Base-by-base conservation (phyloP, 2,329 filamentous ascomycete genomes). In the Talaromyces sp. region DNA sequence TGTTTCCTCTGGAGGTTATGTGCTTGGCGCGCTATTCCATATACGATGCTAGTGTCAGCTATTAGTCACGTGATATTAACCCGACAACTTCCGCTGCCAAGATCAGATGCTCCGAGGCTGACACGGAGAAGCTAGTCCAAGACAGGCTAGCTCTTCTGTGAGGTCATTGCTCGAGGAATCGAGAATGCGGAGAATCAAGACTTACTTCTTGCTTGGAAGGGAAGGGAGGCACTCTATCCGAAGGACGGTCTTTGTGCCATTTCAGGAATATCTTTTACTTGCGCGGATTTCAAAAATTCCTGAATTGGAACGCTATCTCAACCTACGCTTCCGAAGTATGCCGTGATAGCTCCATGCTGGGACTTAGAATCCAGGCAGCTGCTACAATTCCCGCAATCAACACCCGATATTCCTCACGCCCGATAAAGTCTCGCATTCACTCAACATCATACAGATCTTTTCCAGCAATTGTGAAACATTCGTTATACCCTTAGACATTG, bases 21-120 rank as follows among this genome's bases (percentile, higher is more conserved):
- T 43, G 43, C 66, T 67, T 64, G 66, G 66, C 64, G 57, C 60
- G 13, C 56, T 67, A 66, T n/a, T n/a, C 31, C 16, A 5, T 5
- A 52, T 52, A 24, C 16, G 16, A 24, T 3, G 0, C 47, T 60
- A 61, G 57, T 24, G n/a, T 10, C 2, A 63, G 65, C 50, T 60
- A 62, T 43, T 67, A 62, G 1, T 39, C 65, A 47, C 8, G 24
- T 68, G 68, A 69, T 31, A 10, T 0, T 0, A 3, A 37, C 64
- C 64, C 64, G 64, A 62, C 27, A 43, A 62, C 41, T 65, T 47
- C 63, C 63, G 63, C 63, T 35, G 52, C 56, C 56, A 59, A 43
- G 56, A 43, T 19, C 24, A 2, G 37, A 43, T 41, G n/a, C 59
- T 62, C 58, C 58, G 58, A 60, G 58, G 58, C 8, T 19, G 14